Conservation (phyloP, 257 asterid species). For the Plantago ovata region DNA sequence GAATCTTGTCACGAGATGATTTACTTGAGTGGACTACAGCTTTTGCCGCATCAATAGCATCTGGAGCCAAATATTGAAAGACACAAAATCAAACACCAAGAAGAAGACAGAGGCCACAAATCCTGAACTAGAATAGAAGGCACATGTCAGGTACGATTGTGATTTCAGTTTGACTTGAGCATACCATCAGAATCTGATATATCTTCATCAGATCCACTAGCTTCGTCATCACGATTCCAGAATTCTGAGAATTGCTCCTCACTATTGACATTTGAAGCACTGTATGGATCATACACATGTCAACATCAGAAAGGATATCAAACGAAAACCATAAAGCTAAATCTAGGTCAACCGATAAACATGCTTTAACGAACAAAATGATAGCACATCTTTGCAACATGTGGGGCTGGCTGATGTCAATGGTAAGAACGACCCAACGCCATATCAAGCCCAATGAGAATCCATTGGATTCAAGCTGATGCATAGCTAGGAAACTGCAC, state of each 20-base stretch:
- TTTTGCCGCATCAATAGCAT: conserved; percentile 45
- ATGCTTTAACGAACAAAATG: not conserved
- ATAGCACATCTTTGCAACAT: too few species aligned
- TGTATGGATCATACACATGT: conserved; percentile 26
- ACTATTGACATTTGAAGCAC: conserved; percentile 39
- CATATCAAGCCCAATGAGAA: too few species aligned
- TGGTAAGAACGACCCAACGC: too few species aligned
- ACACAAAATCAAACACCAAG: conserved; percentile 1
- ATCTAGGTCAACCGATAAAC: not conserved
- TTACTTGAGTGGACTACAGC: conserved; percentile 34
- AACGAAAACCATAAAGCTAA: not conserved
- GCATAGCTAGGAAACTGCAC: too few species aligned
- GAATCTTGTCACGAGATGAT: conserved; percentile 50
- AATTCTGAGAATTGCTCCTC: conserved; percentile 64
- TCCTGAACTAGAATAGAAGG: conserved; percentile 6
- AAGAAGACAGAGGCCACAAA: conserved; percentile 10
- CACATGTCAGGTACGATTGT: not conserved
- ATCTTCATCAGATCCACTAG: conserved; percentile 81
- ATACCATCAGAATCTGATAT: conserved; percentile 94
- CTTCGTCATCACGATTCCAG: conserved; percentile 88
- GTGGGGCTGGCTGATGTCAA: too few species aligned
- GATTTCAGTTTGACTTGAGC: conserved; percentile 13
- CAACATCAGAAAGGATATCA: not conserved
- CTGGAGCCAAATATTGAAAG: conserved; percentile 35
- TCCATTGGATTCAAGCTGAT: too few species aligned